Base-by-base conservation (phyloP, 768 basidiomycete genomes). In the Tephrocybe rancida region DNA sequence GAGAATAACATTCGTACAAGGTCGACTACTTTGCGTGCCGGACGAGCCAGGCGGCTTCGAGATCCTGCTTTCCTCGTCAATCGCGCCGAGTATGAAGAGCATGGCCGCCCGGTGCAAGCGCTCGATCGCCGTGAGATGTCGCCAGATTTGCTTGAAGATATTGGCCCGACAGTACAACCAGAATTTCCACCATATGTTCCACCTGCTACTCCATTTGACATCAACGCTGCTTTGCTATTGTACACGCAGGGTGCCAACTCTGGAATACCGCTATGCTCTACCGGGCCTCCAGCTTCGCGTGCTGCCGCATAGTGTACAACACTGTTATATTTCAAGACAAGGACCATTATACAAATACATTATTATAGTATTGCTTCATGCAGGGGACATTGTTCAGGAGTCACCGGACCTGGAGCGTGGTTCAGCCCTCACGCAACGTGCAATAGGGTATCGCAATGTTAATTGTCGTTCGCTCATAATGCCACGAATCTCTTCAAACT, bases 401-500 rank as follows among this genome's bases (percentile, higher is more conserved):
- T 75, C 74, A 34, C 72, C 72, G 53, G 77, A 79, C 58, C 71
- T 68, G 25, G 76, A 73, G 42, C 67, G 73, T 50, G 67, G 64
- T 56, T 79, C 78, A 26, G 77, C 72, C 60, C 75, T 70, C 51
- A 73, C 66, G 54, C 73, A 78, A 44, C 77, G 76, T 71, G 78
- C 74, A 61, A 79, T 80, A n/a, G 88, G 88, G 59, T 89, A 88
- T 68, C 81, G 80, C 61, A 91, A 67, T 55, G 78, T 78, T 27
- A 91, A 76, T 53, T 74, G 76, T 56, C 78, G 79, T 54, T 79
- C 79, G 52, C 84, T 82, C 78, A 86, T 85, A 27, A 82, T 77
- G 5, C 86, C 87, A 44, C 78, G 81, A 52, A 91, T 79, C 63
- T 91, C 88, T 61, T 88, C 86, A 54, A 89, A 90, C 88, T 90